These are phyloP conservation scores for Annulohypoxylon bovei DNA, from an alignment of 495 filamentous ascomycete species.

Conservation along the genomic window DNA sequence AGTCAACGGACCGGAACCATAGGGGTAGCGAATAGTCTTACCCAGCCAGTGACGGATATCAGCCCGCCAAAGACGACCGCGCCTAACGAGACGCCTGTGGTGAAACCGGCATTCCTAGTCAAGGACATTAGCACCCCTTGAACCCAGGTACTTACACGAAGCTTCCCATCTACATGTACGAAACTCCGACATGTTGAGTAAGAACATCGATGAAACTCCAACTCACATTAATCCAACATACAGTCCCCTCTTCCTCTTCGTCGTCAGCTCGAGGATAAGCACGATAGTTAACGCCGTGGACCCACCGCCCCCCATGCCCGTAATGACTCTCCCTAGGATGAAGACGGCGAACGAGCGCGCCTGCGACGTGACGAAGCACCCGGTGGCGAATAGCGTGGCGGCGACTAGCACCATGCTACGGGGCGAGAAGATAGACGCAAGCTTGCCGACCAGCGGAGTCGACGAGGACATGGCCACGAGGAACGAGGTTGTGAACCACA, in stretches of 20 bases:
- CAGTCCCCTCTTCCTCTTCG: slow-evolving; percentile 70
- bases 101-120: slow-evolving; percentile 62
- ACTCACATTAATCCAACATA: slow-evolving; percentile 73
- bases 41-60: slow-evolving; percentile 72
- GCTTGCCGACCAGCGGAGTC: slow-evolving; percentile 70
- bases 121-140: background rate
- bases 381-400: slow-evolving; percentile 65
- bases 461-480: slow-evolving; percentile 75
- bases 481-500: slow-evolving; percentile 81
- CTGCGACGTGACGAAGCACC: slow-evolving; percentile 68
- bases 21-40: slow-evolving; percentile 49
- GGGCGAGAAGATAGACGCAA: slow-evolving; percentile 74
- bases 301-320: slow-evolving; percentile 72
- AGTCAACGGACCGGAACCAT: background rate
- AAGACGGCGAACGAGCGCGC: slow-evolving; percentile 67
- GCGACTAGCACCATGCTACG: slow-evolving; percentile 67
- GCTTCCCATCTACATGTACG: background rate
- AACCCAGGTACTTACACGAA: background rate
- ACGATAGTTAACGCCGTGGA: slow-evolving; percentile 74
- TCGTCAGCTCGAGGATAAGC: slow-evolving; percentile 72
- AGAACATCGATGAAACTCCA: background rate
- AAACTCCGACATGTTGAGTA: background rate
- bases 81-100: slow-evolving; percentile 73
- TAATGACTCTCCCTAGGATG: slow-evolving; percentile 70
- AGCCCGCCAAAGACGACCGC: slow-evolving; percentile 75